phyloP scores from a whole-genome alignment of 139 green algal species.

The Dunaliella primolecta region DNA sequence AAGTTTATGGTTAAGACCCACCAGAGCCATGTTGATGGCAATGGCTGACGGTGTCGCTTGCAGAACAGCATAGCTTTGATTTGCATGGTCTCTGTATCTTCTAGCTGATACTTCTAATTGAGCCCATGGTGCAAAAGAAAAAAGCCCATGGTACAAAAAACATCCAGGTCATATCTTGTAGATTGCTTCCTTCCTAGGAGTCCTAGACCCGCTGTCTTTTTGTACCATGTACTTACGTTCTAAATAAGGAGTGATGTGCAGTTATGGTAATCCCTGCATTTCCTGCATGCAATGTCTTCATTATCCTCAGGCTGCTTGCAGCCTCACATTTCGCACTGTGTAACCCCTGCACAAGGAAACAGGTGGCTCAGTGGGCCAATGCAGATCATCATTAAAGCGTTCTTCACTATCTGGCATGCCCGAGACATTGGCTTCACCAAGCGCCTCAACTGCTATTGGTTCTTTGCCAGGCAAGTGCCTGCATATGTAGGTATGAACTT shows the following conservation, averaged over 20 bases:
- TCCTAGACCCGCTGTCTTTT: no score
- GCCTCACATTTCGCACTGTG: background rate
- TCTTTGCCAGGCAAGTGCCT: conserved; percentile 41
- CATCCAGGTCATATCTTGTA: no score
- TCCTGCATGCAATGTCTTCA: background rate
- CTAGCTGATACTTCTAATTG: no score
- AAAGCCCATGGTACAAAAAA: no score
- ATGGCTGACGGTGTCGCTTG: no score
- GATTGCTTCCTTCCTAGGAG: no score
- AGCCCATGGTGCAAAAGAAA: no score
- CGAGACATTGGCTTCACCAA: conserved; percentile 37
- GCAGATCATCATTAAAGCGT: conserved; percentile 58
- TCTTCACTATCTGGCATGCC: conserved; percentile 32
- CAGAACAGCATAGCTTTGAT: background rate
- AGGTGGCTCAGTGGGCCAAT: conserved; percentile 48
- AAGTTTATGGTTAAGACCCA: background rate
- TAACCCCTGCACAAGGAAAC: background rate
- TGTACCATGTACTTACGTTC: no score
- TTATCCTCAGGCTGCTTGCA: background rate
- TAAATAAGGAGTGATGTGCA: no score
- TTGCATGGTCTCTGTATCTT: no score
- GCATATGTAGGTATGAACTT: no score
- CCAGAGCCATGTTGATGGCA: background rate
- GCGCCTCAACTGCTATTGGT: conserved; percentile 57
- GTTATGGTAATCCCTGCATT: no score